Evolutionary conservation across 1,139 yeast species (phyloP), one percentile per base, ranked within the genome.

Genomic region (Blastobotrys buckinghamii): DNA sequence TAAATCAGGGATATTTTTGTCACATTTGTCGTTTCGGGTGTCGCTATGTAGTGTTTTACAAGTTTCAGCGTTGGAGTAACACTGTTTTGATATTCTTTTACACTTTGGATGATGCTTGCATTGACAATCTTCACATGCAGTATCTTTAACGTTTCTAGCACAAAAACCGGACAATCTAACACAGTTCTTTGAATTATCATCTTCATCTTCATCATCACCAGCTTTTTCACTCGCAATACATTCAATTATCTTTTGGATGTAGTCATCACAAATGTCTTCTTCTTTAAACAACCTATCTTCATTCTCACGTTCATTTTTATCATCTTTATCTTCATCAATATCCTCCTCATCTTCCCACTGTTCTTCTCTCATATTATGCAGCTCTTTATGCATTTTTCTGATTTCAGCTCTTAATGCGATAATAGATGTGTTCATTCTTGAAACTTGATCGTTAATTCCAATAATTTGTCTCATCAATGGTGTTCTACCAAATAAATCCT

Each of bases 321-420:
- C 32, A 29, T 6, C 12, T 12, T 29, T 12, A 19, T 34, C 38
- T 4, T n/a, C 39, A 6, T 10, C 13, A 3, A 10, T 32, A 3
- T 26, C 42, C 12, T 16, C 24, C 27, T 3, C 26, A 9, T 39
- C 42, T 15, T 19, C 16, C 43, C 43, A 40, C 15, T 40, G 43
- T 26, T 20, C 36, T 20, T 41, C 38, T 12, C 30, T 15, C 13
- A 41, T n/a, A 10, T 41, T 29, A 20, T 41, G 44, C 2, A 41
- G 6, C 17, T 41, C 44, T 19, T 32, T 32, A 19, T 41, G 44
- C 44, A 41, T 32, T 10, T 30, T 32, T 19, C 38, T 27, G 17
- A 41, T 32, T 19, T 41, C 44, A 29, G 4, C 16, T 30, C 44
- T 27, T 20, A 41, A 29, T 6, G 17, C 15, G 5, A 20, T 24